Evolutionary conservation across 2,329 filamentous ascomycete species (phyloP).

Genomic region (Colletotrichum sidae): DNA sequence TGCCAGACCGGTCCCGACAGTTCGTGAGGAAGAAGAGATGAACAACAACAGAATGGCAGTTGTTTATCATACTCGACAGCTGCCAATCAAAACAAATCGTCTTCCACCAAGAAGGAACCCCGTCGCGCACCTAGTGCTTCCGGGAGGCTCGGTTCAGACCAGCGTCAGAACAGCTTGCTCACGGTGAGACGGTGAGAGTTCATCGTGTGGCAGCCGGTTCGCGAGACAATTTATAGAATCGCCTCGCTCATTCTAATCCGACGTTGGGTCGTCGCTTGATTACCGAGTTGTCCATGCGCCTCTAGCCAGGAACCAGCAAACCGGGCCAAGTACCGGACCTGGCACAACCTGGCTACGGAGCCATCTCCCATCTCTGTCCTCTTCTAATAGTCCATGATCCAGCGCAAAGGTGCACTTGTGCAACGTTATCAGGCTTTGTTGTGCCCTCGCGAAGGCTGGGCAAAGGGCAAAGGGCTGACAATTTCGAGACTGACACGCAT

Average conservation of each 20-base stretch:
- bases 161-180: conserved; percentile 12
- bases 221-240: conserved; percentile 29
- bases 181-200: conserved; percentile 21
- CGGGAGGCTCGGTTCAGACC: background rate
- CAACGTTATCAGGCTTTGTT: background rate
- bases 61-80: too few relatives aligned
- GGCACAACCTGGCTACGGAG: too few relatives aligned
- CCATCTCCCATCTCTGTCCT: too few relatives aligned
- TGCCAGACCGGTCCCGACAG: too few relatives aligned
- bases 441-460: background rate
- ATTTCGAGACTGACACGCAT: conserved; percentile 16
- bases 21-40: too few relatives aligned
- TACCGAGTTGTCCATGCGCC: background rate
- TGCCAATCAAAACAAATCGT: too few relatives aligned
- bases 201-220: conserved; percentile 23
- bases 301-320: background rate
- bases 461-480: background rate
- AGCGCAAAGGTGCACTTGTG: too few relatives aligned
- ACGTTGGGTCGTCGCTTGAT: background rate
- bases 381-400: too few relatives aligned
- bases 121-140: too few relatives aligned
- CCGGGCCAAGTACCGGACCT: too few relatives aligned
- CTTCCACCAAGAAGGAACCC: too few relatives aligned
- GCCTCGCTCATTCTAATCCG: conserved; percentile 22
- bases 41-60: background rate